phyloP scores from a whole-genome alignment of 2,329 filamentous ascomycete genomes.

The Fusarium anthophilum region DNA sequence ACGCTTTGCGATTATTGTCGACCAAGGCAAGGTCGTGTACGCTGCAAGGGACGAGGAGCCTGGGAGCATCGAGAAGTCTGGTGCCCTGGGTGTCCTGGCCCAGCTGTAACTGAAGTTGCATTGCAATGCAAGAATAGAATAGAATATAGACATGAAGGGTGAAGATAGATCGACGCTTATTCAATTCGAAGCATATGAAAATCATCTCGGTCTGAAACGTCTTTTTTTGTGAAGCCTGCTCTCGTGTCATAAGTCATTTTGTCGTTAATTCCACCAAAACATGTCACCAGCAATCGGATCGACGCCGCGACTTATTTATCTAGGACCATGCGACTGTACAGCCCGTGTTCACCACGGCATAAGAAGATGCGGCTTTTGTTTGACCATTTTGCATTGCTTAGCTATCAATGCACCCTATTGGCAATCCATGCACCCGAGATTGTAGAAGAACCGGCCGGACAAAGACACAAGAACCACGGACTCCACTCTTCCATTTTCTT shows the following conservation, averaged over 20 bases:
- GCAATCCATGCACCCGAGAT: constrained; percentile 54
- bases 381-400: constrained; percentile 52
- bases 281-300: constrained; percentile 10
- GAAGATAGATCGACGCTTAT: constrained; percentile 28
- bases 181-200: constrained; percentile 12
- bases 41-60: constrained; percentile 74
- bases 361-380: constrained; percentile 29
- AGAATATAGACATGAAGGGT: constrained; percentile 24
- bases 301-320: constrained; percentile 25
- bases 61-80: constrained; percentile 56
- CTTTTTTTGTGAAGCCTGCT: constrained; percentile 3
- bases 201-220: neutral
- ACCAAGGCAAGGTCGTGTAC: constrained; percentile 85
- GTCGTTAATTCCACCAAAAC: constrained; percentile 7
- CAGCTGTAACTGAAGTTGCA: constrained; percentile 55
- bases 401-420: constrained; percentile 55
- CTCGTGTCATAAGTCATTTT: constrained; percentile 11
- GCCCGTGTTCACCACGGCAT: constrained; percentile 29
- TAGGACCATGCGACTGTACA: constrained; percentile 11
- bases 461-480: constrained; percentile 56
- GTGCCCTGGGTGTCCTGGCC: constrained; percentile 63
- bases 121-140: constrained; percentile 2
- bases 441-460: constrained; percentile 54
- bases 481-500: constrained; percentile 47
- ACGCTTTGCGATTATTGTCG: constrained; percentile 82